Evolutionary conservation across 75 land plant genomes (phyloP).

Genomic region (Picea glauca): DNA sequence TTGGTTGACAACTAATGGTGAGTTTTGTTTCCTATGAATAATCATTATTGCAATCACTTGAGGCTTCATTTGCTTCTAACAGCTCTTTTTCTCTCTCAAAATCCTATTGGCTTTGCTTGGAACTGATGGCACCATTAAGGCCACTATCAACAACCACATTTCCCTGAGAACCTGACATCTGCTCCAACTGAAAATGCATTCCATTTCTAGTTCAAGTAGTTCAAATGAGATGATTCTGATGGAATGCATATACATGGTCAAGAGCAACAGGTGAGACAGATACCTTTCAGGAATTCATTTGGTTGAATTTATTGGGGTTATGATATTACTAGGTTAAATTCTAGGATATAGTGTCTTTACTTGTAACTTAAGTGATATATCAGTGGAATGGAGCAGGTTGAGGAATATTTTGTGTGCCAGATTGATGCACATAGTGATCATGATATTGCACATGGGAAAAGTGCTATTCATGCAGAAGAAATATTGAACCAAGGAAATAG

Average conservation of each 20-base stretch:
- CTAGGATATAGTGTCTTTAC: too few relatives aligned
- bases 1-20: not conserved
- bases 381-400: too few relatives aligned
- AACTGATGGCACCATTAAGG: not conserved
- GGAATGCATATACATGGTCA: slow-evolving; percentile 32
- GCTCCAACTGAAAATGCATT: too few relatives aligned
- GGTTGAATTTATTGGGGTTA: not conserved
- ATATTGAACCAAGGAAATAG: too few relatives aligned
- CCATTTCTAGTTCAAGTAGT: too few relatives aligned
- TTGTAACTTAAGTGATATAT: too few relatives aligned
- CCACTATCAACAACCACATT: not conserved
- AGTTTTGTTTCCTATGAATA: not conserved
- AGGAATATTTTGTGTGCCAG: too few relatives aligned
- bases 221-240: slow-evolving; percentile 66
- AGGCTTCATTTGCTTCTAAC: slow-evolving; percentile 3
- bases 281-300: slow-evolving; percentile 3
- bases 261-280: slow-evolving; percentile 36
- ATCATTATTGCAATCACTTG: slow-evolving; percentile 1
- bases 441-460: too few relatives aligned
- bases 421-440: too few relatives aligned
- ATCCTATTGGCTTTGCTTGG: not conserved
- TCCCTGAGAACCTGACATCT: not conserved
- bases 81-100: not conserved
- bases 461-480: too few relatives aligned
- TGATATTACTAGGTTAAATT: too few relatives aligned